Evolutionary conservation across 352 stramenopile genomes (phyloP), one percentile per base, ranked within the genome.

Genomic region (Pythium brachiatum): DNA sequence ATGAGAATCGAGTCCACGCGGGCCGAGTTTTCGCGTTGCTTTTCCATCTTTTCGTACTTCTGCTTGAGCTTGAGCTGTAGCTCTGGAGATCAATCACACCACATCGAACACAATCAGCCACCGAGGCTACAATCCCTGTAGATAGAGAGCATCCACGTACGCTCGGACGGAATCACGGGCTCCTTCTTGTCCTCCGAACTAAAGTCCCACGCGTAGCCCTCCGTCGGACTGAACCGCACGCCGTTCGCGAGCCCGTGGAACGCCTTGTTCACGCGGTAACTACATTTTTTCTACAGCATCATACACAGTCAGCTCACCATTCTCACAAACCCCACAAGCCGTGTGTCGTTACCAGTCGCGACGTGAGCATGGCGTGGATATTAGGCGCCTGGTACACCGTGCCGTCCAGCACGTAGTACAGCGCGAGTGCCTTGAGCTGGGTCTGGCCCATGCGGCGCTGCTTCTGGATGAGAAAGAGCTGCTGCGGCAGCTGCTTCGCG

Each of bases 381-480:
- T 94, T 94, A 3, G 88, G 88, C 16, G 86, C 85, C 60, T 95
- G 86, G 76, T 96, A 96, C 36, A 95, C 78, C 0, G 83, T 90
- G 29, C 85, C 83, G 51, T 96, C 86, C 38, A 96, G 74, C 67
- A 95, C 87, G 64, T 96, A 96, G 66, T 96, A 96, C 44, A 95
- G 75, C 64, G 85, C 86, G 62, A 95, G 75, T 34, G 82, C 74
- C 67, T 91, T 82, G 44, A 92, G 83, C 54, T 90, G 84, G 44
- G 78, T 94, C 44, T 83, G 83, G 3, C 81, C 72, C 56, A 73
- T 83, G 29, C 88, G 84, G 12, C 86, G 76, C 72, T 96, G 87
- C 64, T 96, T 96, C 66, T 86, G 84, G 47, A 96, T 86, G 58
- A 95, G 78, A 48, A 86, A 96, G 53, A 95, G 81, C 62, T 91